These are phyloP conservation scores for Priceomyces fermenticarens DNA, from an alignment of 805 yeast genomes.

Conservation along the genomic window DNA sequence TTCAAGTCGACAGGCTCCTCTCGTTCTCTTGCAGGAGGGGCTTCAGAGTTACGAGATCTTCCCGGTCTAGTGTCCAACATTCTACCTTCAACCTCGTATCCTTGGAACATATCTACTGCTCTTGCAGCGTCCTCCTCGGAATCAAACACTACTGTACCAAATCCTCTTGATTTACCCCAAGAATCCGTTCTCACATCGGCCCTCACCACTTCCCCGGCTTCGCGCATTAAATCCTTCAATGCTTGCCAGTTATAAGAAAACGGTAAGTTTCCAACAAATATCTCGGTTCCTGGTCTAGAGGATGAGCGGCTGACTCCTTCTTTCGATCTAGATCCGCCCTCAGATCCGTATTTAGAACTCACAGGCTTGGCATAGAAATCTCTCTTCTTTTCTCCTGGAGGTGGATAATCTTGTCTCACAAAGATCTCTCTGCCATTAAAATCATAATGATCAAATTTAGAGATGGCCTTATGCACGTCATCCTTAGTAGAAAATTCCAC, in stretches of 20 bases:
- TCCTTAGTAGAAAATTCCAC: constrained; percentile 71
- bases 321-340: constrained; percentile 15
- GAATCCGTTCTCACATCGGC: constrained; percentile 72
- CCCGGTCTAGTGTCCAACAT: constrained; percentile 78
- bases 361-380: constrained; percentile 14
- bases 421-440: constrained; percentile 76
- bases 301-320: constrained; percentile 8
- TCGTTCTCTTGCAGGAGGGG: constrained; percentile 12
- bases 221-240: constrained; percentile 77
- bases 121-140: constrained; percentile 63
- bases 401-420: constrained; percentile 89
- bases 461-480: constrained; percentile 71
- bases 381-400: constrained; percentile 49
- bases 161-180: constrained; percentile 79
- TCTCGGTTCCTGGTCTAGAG: constrained; percentile 47
- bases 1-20: constrained; percentile 24
- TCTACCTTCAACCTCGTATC: constrained; percentile 73
- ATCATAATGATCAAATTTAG: constrained; percentile 59
- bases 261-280: constrained; percentile 81
- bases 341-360: constrained; percentile 21
- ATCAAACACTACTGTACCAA: constrained; percentile 74
- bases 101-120: constrained; percentile 70
- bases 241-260: constrained; percentile 81
- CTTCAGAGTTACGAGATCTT: constrained; percentile 8
- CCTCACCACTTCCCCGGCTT: constrained; percentile 71